These are phyloP conservation scores for Eucalyptus curtisii DNA, from an alignment of 345 rosid genomes.

Conservation along the genomic window DNA sequence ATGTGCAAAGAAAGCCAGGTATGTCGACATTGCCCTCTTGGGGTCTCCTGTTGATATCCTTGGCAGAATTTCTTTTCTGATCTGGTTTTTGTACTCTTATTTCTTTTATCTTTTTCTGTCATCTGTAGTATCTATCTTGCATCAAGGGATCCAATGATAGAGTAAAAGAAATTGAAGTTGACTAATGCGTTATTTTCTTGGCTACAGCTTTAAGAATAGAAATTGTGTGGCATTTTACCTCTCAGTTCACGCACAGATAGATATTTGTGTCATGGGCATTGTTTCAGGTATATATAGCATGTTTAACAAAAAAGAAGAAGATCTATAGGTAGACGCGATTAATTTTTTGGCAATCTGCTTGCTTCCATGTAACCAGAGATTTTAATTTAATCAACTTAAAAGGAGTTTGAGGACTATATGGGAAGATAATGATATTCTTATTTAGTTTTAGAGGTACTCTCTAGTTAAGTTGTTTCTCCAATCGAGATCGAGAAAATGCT, in stretches of 20 bases:
- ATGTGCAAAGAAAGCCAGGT: slow-evolving; percentile 93
- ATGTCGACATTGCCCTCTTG: neutral
- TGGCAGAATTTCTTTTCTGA: neutral
- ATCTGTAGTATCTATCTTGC: neutral
- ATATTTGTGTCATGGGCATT: neutral
- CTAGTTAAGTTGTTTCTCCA: neutral
- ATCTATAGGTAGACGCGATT: neutral
- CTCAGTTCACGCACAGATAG: neutral
- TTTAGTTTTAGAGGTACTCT: neutral
- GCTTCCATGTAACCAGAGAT: neutral
- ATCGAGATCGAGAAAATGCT: neutral
- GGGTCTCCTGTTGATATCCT: neutral
- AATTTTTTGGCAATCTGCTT: neutral
- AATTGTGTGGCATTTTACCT: neutral
- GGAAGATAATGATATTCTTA: neutral
- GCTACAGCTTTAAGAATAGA: neutral
- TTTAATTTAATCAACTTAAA: neutral
- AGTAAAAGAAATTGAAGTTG: neutral
- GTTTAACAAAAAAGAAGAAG: neutral
- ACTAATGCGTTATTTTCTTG: neutral
- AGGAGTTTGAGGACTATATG: neutral
- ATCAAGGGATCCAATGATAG: neutral
- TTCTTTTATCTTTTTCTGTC: neutral
- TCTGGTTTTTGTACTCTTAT: neutral
- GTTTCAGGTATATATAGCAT: neutral